Conservation (phyloP, 2,329 filamentous ascomycete genomes). For the Leptographium lundbergii region DNA sequence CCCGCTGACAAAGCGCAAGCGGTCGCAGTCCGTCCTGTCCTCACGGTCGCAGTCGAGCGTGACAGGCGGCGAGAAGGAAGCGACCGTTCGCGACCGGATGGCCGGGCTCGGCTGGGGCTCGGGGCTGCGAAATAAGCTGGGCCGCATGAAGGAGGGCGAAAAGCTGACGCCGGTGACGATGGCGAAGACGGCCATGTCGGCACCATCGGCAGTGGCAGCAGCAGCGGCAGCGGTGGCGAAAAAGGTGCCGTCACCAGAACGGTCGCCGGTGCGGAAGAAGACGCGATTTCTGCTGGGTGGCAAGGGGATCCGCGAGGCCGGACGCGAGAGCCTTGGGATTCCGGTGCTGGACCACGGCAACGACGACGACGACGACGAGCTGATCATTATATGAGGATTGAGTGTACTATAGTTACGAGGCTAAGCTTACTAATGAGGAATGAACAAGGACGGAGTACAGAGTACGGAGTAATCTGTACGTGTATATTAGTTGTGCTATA, state of each 20-base stretch:
- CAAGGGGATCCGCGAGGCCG: conserved; percentile 65
- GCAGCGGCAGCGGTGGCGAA: neutral
- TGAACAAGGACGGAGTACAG: neutral
- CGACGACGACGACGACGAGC: conserved; percentile 38
- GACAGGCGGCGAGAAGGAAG: conserved; percentile 11
- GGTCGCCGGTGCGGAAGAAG: conserved; percentile 51
- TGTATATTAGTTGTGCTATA: too few species aligned
- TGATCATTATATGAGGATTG: conserved; percentile 28
- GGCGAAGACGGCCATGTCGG: neutral
- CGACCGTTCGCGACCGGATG: too few species aligned
- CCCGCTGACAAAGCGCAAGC: conserved; percentile 51
- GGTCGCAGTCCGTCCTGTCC: conserved; percentile 32
- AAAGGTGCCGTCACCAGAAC: conserved; percentile 10
- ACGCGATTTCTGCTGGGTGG: conserved; percentile 67
- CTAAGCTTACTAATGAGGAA: neutral
- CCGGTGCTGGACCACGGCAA: conserved; percentile 35
- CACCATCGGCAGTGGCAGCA: neutral
- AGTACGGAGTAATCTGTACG: too few species aligned
- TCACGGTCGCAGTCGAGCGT: conserved; percentile 28
- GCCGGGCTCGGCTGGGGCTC: conserved; percentile 42
- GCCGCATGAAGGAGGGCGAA: conserved; percentile 48
- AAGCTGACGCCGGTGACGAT: conserved; percentile 13
- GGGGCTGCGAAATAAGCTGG: conserved; percentile 40
- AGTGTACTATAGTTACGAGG: too few species aligned
- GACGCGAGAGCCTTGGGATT: conserved; percentile 56